Evolutionary conservation across 441 rosid genomes (phyloP).

Genomic region (Pelargonium cotyledonis): DNA sequence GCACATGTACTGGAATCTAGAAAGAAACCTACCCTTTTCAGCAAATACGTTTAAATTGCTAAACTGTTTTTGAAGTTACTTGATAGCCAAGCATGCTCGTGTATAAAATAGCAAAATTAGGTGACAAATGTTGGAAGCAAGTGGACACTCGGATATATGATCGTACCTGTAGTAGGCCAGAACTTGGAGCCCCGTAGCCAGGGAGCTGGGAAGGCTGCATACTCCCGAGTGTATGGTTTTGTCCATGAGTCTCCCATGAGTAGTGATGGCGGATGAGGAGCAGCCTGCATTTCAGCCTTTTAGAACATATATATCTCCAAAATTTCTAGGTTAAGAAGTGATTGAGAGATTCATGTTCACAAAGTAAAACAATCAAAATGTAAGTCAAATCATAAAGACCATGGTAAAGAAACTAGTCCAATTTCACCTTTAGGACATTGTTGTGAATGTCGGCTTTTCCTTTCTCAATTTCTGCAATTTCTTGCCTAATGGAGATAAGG

Average conservation of each 20-base stretch:
- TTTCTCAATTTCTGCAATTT: slow-evolving; percentile 79
- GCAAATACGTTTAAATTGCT: not conserved
- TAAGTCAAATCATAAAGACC: not conserved
- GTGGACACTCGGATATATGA: too few relatives aligned
- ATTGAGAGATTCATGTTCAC: not conserved
- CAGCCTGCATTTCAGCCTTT: slow-evolving; percentile 51
- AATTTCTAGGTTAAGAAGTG: slow-evolving; percentile 3
- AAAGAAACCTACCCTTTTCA: too few relatives aligned
- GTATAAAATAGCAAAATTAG: too few relatives aligned
- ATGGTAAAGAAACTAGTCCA: slow-evolving; percentile 8
- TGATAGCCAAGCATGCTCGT: not conserved
- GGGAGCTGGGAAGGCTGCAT: slow-evolving; percentile 92
- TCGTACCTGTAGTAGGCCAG: slow-evolving; percentile 82
- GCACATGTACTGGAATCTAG: too few relatives aligned
- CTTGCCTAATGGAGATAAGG: slow-evolving; percentile 87
- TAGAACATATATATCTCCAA: slow-evolving; percentile 1
- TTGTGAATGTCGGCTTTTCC: slow-evolving; percentile 84
- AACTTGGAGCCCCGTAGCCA: slow-evolving; percentile 85
- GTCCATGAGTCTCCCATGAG: slow-evolving; percentile 95
- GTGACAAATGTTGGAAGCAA: too few relatives aligned
- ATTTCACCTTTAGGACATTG: slow-evolving; percentile 78
- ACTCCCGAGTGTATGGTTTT: slow-evolving; percentile 77
- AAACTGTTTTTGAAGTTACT: not conserved
- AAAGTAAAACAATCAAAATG: not conserved
- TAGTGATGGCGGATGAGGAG: slow-evolving; percentile 93